Evolutionary conservation across 2,329 filamentous ascomycete species (phyloP).

Genomic region (Chaetoscypha palmicola): DNA sequence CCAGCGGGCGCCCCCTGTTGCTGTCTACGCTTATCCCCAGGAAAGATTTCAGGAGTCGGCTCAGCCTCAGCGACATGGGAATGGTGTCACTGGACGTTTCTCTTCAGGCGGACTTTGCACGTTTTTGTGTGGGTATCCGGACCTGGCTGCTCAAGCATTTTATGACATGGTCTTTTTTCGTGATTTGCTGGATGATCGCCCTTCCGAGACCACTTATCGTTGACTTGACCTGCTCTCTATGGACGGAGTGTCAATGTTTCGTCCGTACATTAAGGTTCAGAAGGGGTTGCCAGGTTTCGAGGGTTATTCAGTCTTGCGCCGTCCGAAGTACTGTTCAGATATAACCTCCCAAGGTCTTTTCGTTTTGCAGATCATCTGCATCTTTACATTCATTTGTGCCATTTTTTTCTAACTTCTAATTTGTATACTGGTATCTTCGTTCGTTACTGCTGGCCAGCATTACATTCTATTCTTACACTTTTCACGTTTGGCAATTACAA

Average conservation of each 20-base stretch:
- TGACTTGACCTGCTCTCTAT: neutral
- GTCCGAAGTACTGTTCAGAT: neutral
- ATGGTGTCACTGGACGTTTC: conserved; percentile 8
- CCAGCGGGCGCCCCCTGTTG: neutral
- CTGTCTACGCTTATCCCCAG: conserved; percentile 8
- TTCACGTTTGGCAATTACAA: neutral
- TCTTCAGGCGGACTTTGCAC: conserved; percentile 1
- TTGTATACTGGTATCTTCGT: conserved; percentile 9
- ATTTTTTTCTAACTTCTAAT: conserved; percentile 2
- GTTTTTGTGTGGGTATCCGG: neutral
- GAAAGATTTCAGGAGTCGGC: conserved; percentile 10
- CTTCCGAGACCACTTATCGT: neutral
- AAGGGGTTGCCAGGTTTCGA: conserved; percentile 1
- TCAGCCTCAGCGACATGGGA: conserved; percentile 9
- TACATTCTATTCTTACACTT: conserved; percentile 10
- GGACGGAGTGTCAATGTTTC: conserved; percentile 3
- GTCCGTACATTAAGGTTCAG: neutral
- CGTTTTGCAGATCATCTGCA: conserved; percentile 1
- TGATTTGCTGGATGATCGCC: conserved; percentile 2
- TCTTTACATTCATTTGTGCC: conserved; percentile 2
- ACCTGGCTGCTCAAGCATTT: conserved; percentile 3
- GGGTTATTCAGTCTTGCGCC: neutral
- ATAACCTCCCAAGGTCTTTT: neutral
- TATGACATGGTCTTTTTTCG: conserved; percentile 1
- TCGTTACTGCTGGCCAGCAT: conserved; percentile 16